phyloP scores from a whole-genome alignment of 371 early-diverging fungal species.

The Cokeromyces recurvatus region DNA sequence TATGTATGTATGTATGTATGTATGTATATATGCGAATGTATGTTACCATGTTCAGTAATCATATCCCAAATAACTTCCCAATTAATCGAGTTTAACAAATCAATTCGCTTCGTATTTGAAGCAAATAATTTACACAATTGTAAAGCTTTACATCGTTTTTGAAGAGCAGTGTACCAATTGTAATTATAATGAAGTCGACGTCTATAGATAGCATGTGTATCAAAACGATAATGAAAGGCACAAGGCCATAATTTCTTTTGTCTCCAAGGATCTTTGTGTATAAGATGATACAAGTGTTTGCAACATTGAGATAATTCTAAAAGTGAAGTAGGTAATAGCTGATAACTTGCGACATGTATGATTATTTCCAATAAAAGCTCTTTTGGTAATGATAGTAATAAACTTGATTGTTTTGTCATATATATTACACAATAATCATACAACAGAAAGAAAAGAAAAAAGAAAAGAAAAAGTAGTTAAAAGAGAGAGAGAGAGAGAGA shows the following conservation, averaged over 20 bases:
- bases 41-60: constrained; percentile 44
- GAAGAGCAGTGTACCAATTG: constrained; percentile 29
- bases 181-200: constrained; percentile 20
- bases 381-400: constrained; percentile 29
- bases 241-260: constrained; percentile 28
- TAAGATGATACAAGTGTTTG: constrained; percentile 31
- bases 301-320: constrained; percentile 32
- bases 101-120: constrained; percentile 10
- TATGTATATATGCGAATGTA: no score
- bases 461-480: constrained; percentile 6
- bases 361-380: constrained; percentile 36
- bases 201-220: constrained; percentile 38
- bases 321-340: constrained; percentile 26
- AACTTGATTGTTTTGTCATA: constrained; percentile 5
- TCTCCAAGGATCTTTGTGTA: constrained; percentile 32
- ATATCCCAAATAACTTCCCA: constrained; percentile 45
- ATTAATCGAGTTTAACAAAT: constrained; percentile 21
- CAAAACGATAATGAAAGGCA: constrained; percentile 35
- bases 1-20: no score
- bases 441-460: constrained; percentile 2
- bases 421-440: constrained; percentile 1
- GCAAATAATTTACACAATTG: constrained; percentile 20
- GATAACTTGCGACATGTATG: constrained; percentile 17
- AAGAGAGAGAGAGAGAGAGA: background rate
- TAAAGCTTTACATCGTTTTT: constrained; percentile 31